These are phyloP conservation scores for Vickermania ingenoplastis DNA, from an alignment of 208 protist species.

Conservation along the genomic window DNA sequence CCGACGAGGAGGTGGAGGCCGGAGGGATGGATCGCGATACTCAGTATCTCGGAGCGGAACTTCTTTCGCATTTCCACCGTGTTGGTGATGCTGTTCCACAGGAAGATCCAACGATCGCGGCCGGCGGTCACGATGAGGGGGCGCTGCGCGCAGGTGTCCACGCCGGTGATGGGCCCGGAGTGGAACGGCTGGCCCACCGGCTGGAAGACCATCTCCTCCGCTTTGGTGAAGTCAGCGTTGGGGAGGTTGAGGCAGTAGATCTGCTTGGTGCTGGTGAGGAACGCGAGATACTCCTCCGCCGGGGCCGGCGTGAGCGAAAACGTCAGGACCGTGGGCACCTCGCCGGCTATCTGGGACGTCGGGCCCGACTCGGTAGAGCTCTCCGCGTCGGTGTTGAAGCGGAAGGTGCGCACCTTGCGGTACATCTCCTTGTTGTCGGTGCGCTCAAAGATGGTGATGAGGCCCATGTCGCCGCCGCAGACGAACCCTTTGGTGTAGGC, in stretches of 20 bases:
- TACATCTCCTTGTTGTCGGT: slow-evolving; percentile 91
- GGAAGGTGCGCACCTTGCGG: slow-evolving; percentile 87
- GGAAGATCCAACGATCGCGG: slow-evolving; percentile 81
- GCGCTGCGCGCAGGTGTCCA: slow-evolving; percentile 92
- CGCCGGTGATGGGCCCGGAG: slow-evolving; percentile 72
- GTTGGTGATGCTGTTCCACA: slow-evolving; percentile 96
- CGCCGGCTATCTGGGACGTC: slow-evolving; percentile 15
- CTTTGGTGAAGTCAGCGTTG: slow-evolving; percentile 90
- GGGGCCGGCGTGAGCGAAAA: slow-evolving; percentile 81
- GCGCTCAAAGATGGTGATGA: slow-evolving; percentile 90
- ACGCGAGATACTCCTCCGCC: slow-evolving; percentile 84
- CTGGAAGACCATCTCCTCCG: slow-evolving; percentile 89
- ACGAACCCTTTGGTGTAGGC: slow-evolving; percentile 93
- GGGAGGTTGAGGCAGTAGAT: slow-evolving; percentile 90
- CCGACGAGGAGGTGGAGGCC: slow-evolving; percentile 92
- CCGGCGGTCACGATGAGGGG: slow-evolving; percentile 92
- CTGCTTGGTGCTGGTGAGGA: slow-evolving; percentile 90
- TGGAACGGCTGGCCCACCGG: slow-evolving; percentile 89
- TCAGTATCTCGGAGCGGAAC: slow-evolving; percentile 89
- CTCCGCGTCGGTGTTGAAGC: slow-evolving; percentile 68
- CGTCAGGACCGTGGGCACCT: slow-evolving; percentile 66
- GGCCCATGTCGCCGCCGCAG: slow-evolving; percentile 90
- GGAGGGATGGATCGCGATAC: slow-evolving; percentile 92
- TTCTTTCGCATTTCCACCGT: slow-evolving; percentile 86
- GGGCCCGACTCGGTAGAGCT: slow-evolving; percentile 8